Evolutionary conservation across 495 filamentous ascomycete species (phyloP).

Genomic region (Aspergillus heteromorphus): DNA sequence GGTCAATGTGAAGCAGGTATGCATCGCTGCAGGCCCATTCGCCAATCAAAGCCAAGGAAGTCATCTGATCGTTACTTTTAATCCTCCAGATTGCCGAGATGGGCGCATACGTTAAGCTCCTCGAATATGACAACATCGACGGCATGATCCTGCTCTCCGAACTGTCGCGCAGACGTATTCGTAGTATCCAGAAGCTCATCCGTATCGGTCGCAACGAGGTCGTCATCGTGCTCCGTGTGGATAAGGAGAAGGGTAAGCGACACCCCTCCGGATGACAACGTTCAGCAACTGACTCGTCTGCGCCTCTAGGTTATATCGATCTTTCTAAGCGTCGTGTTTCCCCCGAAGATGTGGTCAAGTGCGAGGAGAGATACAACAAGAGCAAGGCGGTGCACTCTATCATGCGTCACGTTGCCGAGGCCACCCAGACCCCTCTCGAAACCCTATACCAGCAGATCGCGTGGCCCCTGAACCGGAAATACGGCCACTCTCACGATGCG

Average conservation of each 20-base stretch:
- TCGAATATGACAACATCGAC: conserved; percentile 99
- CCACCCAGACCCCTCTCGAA: conserved; percentile 89
- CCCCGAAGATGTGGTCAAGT: conserved; percentile 94
- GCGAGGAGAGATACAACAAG: conserved; percentile 99
- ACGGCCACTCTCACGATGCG: conserved; percentile 92
- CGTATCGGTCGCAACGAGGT: conserved; percentile 97
- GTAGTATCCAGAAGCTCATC: conserved; percentile 98
- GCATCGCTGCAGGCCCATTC: conserved; percentile 12
- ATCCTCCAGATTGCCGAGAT: conserved; percentile 86
- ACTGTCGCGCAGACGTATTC: conserved; percentile 90
- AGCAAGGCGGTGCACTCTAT: conserved; percentile 98
- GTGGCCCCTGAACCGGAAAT: conserved; percentile 97
- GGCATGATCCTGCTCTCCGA: conserved; percentile 99
- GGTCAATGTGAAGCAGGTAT: conserved; percentile 94
- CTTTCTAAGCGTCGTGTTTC: conserved; percentile 96
- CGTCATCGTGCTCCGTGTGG: conserved; percentile 93
- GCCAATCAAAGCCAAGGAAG: background rate
- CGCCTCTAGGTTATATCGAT: conserved; percentile 80
- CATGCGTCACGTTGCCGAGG: conserved; percentile 96
- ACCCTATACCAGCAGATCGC: conserved; percentile 86
- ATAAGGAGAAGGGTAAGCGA: conserved; percentile 88
- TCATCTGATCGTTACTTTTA: conserved; percentile 12
- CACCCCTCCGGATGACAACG: background rate
- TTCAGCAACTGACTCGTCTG: conserved; percentile 23
- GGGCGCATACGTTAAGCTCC: conserved; percentile 98